Conservation (phyloP, 495 filamentous ascomycete species). For the Paragyromitra xinjiangensis region DNA sequence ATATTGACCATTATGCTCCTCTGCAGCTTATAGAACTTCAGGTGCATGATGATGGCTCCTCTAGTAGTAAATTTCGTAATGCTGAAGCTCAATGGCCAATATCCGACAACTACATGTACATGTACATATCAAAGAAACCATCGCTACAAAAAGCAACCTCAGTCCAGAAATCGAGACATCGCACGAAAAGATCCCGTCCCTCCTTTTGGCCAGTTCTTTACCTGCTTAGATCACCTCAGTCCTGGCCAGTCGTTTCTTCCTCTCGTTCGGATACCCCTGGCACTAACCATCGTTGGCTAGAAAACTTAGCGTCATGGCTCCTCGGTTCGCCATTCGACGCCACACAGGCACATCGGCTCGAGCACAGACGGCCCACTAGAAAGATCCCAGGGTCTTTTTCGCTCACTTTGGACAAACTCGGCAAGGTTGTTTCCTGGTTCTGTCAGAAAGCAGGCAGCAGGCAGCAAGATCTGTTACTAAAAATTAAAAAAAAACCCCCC, state of each 20-base stretch:
- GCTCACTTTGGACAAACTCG: neutral
- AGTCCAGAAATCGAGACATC: slow-evolving; percentile 17
- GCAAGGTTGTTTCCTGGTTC: slow-evolving; percentile 19
- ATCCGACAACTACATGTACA: no score
- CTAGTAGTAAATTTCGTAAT: neutral
- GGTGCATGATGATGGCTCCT: neutral
- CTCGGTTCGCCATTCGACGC: slow-evolving; percentile 39
- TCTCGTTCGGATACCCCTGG: slow-evolving; percentile 23
- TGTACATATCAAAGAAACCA: neutral
- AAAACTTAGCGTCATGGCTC: slow-evolving; percentile 11
- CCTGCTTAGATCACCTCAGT: slow-evolving; percentile 5
- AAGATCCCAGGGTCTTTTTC: neutral
- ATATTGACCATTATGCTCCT: neutral
- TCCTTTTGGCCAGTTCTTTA: slow-evolving; percentile 16
- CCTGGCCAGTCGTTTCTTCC: slow-evolving; percentile 26
- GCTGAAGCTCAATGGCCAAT: neutral
- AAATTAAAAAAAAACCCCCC: slow-evolving; percentile 11
- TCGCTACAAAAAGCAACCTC: slow-evolving; percentile 12
- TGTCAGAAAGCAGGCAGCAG: slow-evolving; percentile 21
- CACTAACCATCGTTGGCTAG: slow-evolving; percentile 11
- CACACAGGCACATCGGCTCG: slow-evolving; percentile 22
- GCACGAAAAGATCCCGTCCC: slow-evolving; percentile 38
- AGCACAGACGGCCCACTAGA: slow-evolving; percentile 21
- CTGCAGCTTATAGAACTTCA: neutral
- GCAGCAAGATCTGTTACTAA: slow-evolving; percentile 28